Base-by-base conservation (phyloP, 1,284 basidiomycete species). In the Ceratobasidium sp. region DNA sequence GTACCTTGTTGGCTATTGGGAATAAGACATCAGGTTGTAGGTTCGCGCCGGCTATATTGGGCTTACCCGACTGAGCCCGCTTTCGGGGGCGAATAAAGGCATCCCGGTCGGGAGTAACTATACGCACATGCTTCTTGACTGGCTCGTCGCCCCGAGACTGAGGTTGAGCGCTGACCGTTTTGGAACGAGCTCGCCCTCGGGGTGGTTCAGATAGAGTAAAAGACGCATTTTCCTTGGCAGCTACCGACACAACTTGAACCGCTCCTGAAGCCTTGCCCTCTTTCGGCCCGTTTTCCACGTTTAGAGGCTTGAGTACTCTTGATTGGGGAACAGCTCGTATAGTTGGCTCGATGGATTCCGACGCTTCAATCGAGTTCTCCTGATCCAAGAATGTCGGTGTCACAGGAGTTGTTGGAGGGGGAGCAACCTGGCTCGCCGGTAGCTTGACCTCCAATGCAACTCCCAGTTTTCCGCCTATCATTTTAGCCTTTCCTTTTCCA, bases 381-480 rank as follows among this genome's bases (percentile, higher is more conserved):
- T 29, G 44, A 30, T 60, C 49, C 30, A 47, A 39, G 16, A 70
- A 57, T 19, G 36, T 27, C 11, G 62, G 62, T 1, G 62, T 68
- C 23, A 44, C 49, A n/a, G 57, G 62, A n/a, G 69, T 71, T 9
- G 76, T 75, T 1, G 73, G 71, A 4, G 74, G 72, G 2, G 72
- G 53, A 8, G 41, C 36, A 36, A 56, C 62, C 44, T 56, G 50
- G 14, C 29, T 33, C 1, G 53, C 52, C 16, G 62, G 62, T 11
- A 36, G 47, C 41, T 53, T 67, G 23, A 67, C n/a, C 21, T 21
- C 41, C 36, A 44, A 4, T 11, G 11, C 11, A 41, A 36, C 30
- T 39, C 44, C 44, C 9, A 30, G 49, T 39, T 30, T 23, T 14
- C 41, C 44, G 53, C 19, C 30, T 16, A 46, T 54, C 44, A 66